These are phyloP conservation scores for Xylaria hypoxylon DNA, from an alignment of 2,329 filamentous ascomycete species.

Conservation along the genomic window DNA sequence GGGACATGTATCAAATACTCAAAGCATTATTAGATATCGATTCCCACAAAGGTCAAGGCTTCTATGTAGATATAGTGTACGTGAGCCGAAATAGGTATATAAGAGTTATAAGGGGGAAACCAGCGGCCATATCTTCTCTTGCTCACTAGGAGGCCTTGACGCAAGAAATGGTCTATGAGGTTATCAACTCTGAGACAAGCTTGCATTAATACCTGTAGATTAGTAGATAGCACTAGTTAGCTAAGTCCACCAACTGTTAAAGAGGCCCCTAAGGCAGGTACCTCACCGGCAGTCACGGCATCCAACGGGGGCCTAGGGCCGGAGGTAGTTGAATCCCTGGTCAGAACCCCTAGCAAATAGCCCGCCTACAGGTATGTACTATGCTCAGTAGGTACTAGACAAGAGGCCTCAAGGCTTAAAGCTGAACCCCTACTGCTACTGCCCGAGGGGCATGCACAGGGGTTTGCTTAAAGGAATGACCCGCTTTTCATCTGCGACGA, in stretches of 20 bases:
- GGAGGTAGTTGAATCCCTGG: not conserved
- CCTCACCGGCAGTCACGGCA: constrained; percentile 12
- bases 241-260: too few species aligned
- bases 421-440: constrained; percentile 13
- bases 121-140: too few species aligned
- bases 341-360: not conserved
- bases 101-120: not conserved
- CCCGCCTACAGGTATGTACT: not conserved
- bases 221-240: too few species aligned
- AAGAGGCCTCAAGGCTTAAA: constrained; percentile 24
- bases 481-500: constrained; percentile 25
- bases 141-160: not conserved
- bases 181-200: not conserved
- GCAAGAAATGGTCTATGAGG: not conserved
- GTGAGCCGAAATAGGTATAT: not conserved
- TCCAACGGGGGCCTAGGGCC: not conserved
- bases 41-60: not conserved
- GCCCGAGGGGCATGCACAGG: constrained; percentile 10
- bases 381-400: not conserved
- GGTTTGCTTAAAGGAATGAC: constrained; percentile 1
- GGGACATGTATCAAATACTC: not conserved
- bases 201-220: not conserved
- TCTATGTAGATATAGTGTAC: not conserved
- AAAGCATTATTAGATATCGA: not conserved
- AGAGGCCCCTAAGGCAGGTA: too few species aligned